phyloP scores from a whole-genome alignment of 2,329 filamentous ascomycete species.

The Trichophaea hybrida region DNA sequence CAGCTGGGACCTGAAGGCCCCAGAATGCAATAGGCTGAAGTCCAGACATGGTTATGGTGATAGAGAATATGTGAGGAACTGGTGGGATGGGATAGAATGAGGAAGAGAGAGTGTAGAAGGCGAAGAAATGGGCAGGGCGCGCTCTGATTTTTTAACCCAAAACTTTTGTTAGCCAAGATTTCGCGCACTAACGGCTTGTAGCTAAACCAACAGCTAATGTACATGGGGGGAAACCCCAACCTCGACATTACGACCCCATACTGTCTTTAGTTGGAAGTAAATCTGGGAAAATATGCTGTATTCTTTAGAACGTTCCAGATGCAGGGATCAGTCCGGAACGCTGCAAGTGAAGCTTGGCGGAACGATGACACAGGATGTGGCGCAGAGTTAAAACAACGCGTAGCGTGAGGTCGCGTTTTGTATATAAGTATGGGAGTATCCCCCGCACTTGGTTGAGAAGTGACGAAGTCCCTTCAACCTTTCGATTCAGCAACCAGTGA shows the following conservation, averaged over 20 bases:
- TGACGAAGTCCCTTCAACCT: neutral
- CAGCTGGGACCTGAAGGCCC: slow-evolving; percentile 78
- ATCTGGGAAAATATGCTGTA: too few relatives aligned
- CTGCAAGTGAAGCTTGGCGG: too few relatives aligned
- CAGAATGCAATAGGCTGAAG: slow-evolving; percentile 59
- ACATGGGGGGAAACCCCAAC: too few relatives aligned
- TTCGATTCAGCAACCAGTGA: neutral
- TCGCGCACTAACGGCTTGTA: neutral
- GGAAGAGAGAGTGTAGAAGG: neutral
- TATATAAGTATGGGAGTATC: neutral
- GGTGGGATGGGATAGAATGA: neutral
- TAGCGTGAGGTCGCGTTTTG: neutral
- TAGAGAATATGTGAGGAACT: neutral
- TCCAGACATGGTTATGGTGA: neutral
- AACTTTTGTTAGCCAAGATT: neutral
- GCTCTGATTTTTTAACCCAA: neutral
- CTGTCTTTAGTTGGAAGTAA: too few relatives aligned
- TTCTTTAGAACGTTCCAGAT: too few relatives aligned
- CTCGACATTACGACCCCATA: too few relatives aligned
- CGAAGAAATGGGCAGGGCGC: neutral
- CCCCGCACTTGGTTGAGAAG: neutral
- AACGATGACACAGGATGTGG: neutral
- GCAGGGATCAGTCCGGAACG: too few relatives aligned
- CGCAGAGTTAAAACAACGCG: neutral
- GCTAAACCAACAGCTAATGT: too few relatives aligned